A percentile compares a stretch with the other conserved stretches of the same genome.
phyloP scores from a whole-genome alignment of 139 green algal genomes.

The Yamagishiella unicocca region DNA sequence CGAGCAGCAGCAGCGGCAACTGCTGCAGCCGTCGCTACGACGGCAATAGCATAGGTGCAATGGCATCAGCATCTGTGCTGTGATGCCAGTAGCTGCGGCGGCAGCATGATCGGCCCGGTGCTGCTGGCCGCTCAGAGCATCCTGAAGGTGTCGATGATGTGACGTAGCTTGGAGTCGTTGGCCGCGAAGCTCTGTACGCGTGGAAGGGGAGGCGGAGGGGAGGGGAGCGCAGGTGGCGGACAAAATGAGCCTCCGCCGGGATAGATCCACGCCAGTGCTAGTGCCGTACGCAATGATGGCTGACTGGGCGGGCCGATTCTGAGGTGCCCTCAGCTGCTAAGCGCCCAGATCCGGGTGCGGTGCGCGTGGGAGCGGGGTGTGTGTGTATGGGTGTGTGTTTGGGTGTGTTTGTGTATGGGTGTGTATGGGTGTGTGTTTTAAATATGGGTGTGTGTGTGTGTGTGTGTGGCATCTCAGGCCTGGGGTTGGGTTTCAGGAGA shows the following conservation, averaged over 20 bases:
- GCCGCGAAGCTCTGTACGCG: slow-evolving; percentile 57
- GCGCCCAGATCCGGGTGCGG: too few relatives aligned
- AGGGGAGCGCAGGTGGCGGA: background rate
- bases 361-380: too few relatives aligned
- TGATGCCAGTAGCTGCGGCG: too few relatives aligned
- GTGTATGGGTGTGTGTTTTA: background rate
- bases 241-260: background rate
- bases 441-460: background rate
- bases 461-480: background rate
- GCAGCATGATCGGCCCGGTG: too few relatives aligned
- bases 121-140: too few relatives aligned
- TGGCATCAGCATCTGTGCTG: too few relatives aligned
- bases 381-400: background rate
- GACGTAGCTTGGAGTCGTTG: slow-evolving; percentile 66
- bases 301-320: background rate
- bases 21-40: too few relatives aligned
- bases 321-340: too few relatives aligned
- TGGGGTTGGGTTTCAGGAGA: background rate
- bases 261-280: background rate
- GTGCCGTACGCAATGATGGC: background rate
- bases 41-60: too few relatives aligned
- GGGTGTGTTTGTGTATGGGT: background rate
- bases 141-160: slow-evolving; percentile 76
- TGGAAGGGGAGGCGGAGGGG: background rate
- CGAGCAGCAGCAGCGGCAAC: too few relatives aligned